A percentile compares a stretch with the other conserved stretches of the same genome.
Conservation (phyloP, 2,329 filamentous ascomycete genomes). For the Fusarium sp. region DNA sequence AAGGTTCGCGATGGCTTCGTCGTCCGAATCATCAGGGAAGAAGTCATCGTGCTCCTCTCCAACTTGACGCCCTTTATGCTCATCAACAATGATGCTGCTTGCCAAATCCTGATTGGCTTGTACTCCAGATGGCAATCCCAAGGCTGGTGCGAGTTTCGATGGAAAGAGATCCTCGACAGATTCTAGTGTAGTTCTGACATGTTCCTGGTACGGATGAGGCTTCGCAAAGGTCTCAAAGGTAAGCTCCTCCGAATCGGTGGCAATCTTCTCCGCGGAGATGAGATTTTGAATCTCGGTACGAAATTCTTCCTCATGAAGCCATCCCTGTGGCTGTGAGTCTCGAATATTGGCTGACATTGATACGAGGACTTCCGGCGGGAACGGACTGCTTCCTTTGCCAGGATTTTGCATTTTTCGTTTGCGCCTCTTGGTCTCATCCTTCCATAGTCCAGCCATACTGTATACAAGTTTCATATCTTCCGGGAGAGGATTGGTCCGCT, state of each 20-base stretch:
- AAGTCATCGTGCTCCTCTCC: constrained; percentile 63
- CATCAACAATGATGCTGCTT: constrained; percentile 73
- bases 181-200: constrained; percentile 81
- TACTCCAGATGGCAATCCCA: constrained; percentile 56
- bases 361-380: constrained; percentile 82
- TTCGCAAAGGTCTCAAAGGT: constrained; percentile 77
- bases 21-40: constrained; percentile 67
- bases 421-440: constrained; percentile 85
- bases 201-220: constrained; percentile 63
- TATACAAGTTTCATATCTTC: constrained; percentile 85
- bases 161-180: constrained; percentile 91
- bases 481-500: constrained; percentile 73
- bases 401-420: constrained; percentile 77
- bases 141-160: constrained; percentile 67
- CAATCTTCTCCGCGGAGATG: constrained; percentile 71
- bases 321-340: constrained; percentile 78
- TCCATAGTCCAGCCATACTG: constrained; percentile 95
- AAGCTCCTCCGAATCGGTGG: constrained; percentile 55
- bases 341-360: constrained; percentile 90
- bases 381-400: constrained; percentile 78
- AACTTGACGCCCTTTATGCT: constrained; percentile 65
- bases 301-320: constrained; percentile 94
- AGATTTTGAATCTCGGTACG: constrained; percentile 73
- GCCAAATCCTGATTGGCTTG: constrained; percentile 50
- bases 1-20: constrained; percentile 57